A percentile compares a stretch with the other conserved stretches of the same genome.
Evolutionary conservation across 345 rosid genomes (phyloP).

Genomic region (Mercurialis annua): DNA sequence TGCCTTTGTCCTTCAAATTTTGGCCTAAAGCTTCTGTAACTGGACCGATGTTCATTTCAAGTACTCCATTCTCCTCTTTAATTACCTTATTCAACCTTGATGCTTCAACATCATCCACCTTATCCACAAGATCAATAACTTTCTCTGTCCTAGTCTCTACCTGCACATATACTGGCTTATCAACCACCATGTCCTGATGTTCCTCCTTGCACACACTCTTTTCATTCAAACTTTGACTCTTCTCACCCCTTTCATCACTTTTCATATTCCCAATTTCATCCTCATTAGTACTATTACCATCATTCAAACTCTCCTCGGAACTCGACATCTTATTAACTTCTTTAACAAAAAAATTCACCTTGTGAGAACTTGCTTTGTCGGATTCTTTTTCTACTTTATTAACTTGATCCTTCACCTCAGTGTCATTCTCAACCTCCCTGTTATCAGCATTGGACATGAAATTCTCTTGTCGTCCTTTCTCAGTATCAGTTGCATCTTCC

Average conservation of each 20-base stretch:
- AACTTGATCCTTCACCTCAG: conserved; percentile 20
- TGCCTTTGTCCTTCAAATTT: conserved; percentile 59
- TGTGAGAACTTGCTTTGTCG: conserved; percentile 25
- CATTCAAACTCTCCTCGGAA: conserved; percentile 28
- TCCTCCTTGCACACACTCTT: conserved; percentile 25
- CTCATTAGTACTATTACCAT: conserved; percentile 14
- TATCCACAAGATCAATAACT: conserved; percentile 39
- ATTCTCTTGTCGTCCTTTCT: conserved; percentile 19
- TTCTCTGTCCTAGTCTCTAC: conserved; percentile 34
- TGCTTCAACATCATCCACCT: conserved; percentile 34
- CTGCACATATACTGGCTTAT: conserved; percentile 28
- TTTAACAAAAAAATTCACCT: conserved; percentile 25
- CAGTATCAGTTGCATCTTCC: conserved; percentile 5
- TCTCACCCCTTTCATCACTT: conserved; percentile 25
- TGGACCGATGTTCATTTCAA: conserved; percentile 22
- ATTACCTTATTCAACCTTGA: conserved; percentile 31
- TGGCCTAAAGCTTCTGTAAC: conserved; percentile 30
- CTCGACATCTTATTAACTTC: conserved; percentile 34
- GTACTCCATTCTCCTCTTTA: conserved; percentile 26
- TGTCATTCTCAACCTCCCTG: conserved; percentile 24
- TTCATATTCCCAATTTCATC: conserved; percentile 19
- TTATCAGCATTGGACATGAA: conserved; percentile 16
- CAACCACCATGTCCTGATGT: conserved; percentile 24
- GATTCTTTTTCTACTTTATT: conserved; percentile 20
- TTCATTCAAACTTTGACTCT: conserved; percentile 29